phyloP scores from a whole-genome alignment of 768 basidiomycete genomes.

The Leccinum incarnatum region DNA sequence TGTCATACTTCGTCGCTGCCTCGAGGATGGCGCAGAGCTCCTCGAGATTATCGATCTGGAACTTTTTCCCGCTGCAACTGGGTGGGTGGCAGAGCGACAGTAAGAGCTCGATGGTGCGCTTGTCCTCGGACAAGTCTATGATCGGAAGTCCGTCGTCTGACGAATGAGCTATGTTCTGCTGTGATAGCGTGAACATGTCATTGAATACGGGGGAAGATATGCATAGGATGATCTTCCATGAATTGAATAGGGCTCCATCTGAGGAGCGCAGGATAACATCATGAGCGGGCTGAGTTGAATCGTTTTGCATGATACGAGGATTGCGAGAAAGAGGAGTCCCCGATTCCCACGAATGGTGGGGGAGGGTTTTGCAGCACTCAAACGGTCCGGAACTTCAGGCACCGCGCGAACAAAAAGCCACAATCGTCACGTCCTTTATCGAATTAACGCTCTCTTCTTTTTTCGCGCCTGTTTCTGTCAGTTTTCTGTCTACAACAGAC shows the following conservation, averaged over 20 bases:
- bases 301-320: conserved; percentile 10
- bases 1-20: conserved; percentile 16
- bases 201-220: conserved; percentile 14
- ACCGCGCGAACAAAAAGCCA: too few relatives aligned
- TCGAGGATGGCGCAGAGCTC: conserved; percentile 13
- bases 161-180: background rate
- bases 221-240: conserved; percentile 10
- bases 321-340: background rate
- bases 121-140: conserved; percentile 14
- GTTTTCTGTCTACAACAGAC: too few relatives aligned
- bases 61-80: background rate
- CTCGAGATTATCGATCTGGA: background rate
- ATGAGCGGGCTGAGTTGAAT: background rate
- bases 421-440: too few relatives aligned
- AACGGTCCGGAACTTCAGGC: too few relatives aligned
- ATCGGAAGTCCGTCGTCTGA: background rate
- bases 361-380: too few relatives aligned
- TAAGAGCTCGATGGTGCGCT: conserved; percentile 4
- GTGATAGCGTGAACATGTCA: conserved; percentile 16
- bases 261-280: conserved; percentile 19
- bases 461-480: too few relatives aligned
- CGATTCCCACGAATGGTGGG: too few relatives aligned
- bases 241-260: background rate
- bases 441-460: too few relatives aligned
- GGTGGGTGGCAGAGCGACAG: conserved; percentile 12